Conservation (phyloP, 352 stramenopile species). For the Peronospora destructor region DNA sequence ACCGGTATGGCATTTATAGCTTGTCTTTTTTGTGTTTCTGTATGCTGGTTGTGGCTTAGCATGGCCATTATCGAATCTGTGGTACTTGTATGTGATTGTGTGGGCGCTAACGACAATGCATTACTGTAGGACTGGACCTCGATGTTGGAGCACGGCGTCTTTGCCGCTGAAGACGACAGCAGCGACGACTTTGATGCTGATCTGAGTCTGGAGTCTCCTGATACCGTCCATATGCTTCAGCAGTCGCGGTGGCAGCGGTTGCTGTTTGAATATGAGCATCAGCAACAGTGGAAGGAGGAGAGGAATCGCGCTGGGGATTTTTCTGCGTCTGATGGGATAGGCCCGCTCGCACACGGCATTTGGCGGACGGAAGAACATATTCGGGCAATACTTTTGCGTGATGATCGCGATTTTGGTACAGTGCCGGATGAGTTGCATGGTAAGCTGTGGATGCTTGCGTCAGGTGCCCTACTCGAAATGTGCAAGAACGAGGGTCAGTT, state of each 20-base stretch:
- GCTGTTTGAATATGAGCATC: slow-evolving; percentile 60
- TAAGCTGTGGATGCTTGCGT: slow-evolving; percentile 77
- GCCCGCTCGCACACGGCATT: slow-evolving; percentile 63
- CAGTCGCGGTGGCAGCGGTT: slow-evolving; percentile 56
- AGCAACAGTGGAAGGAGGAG: slow-evolving; percentile 47
- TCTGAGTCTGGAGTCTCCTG: slow-evolving; percentile 35
- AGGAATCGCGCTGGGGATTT: slow-evolving; percentile 26
- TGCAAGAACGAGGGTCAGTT: slow-evolving; percentile 50
- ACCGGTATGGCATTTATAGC: slow-evolving; percentile 11
- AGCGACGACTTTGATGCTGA: slow-evolving; percentile 29
- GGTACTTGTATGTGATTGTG: slow-evolving; percentile 4
- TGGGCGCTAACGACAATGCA: slow-evolving; percentile 1
- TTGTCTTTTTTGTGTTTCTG: slow-evolving; percentile 8
- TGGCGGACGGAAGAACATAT: slow-evolving; percentile 80
- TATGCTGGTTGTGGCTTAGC: background rate
- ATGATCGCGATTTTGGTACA: slow-evolving; percentile 44
- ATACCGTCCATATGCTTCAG: slow-evolving; percentile 41
- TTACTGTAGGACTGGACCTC: slow-evolving; percentile 35
- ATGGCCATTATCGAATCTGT: slow-evolving; percentile 4
- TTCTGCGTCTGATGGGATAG: slow-evolving; percentile 40
- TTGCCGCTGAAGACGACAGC: slow-evolving; percentile 38
- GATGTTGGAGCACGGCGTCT: slow-evolving; percentile 38
- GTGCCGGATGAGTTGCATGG: slow-evolving; percentile 68
- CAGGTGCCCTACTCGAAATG: slow-evolving; percentile 65
- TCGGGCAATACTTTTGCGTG: slow-evolving; percentile 51